Base-by-base conservation (phyloP, 139 green algal species). In the Pedinophyceae sp. region DNA sequence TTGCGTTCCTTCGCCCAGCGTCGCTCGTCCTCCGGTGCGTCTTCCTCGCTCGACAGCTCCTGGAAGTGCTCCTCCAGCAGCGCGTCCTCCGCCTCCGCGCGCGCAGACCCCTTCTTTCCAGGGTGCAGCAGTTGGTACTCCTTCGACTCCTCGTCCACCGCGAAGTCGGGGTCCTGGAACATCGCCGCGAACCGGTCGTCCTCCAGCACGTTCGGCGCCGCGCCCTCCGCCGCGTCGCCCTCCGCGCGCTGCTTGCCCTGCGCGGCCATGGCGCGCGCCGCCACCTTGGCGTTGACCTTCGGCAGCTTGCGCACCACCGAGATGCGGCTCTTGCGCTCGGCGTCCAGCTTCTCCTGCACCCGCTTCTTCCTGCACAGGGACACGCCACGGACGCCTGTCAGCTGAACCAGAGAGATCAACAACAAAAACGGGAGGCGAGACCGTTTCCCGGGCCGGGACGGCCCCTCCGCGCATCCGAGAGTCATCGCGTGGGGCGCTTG, bases 91-190 rank as follows among this genome's bases (percentile, higher is more conserved):
- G 43, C 30, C 50, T 58, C 13, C 20, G 24, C 20, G 25, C 10
- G 43, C 23, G 5, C 5, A 27, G 43, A 20, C 43, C 5, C 10
- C 4, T 25, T 19, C 23, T 50, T 50, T 13, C 5, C 10, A n/a
- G 85, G 87, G 67, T 95, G 86, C 52, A 93, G 71, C 58, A 72
- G 3, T 46, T 73, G 76, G 69, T 83, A 95, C 67, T 93, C 79
- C 0, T 79, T 67, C 13, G 62, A 70, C 3, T 72, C 30, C 67
- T 91, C 79, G 62, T 95, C 82, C 16, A 95, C 70, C 1, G 70
- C 56, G 52, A 91, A 95, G 48, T 72, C 80, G 0, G 68, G 52
- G 62, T 95, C 77, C 53, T 88, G n/a, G n/a, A n/a, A n/a, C n/a
- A 63, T 56, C 15, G 41, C 45, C 3, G 26, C 52, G 27, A 68